Base-by-base conservation (phyloP, 805 yeast species). In the Saturnispora saitoi region DNA sequence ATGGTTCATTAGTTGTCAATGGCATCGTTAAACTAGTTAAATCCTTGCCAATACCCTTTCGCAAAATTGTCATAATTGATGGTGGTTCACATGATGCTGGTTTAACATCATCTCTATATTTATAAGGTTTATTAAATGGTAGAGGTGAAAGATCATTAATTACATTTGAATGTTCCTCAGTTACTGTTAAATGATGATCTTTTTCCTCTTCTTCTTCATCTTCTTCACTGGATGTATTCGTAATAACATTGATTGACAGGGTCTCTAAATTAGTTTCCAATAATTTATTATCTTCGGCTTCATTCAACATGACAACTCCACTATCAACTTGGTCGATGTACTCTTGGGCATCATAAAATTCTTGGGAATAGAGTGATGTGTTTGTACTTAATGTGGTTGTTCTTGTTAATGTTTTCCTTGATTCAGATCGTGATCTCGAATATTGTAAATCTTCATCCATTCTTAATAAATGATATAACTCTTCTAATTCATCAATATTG, bases 31-130 rank as follows among this genome's bases (percentile, higher is more conserved):
- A 76, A 1, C 88, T 73, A 0, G 89, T 74, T 49, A 93, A 63
- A 64, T 91, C 98, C 60, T 90, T 91, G 19, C 97, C 97, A 10
- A 91, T 93, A 56, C 88, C 89, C 63, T 90, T 90, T 50, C 96
- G 75, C 44, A 93, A 72, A 57, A 89, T 78, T 1, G 87, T 76
- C 48, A 91, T 69, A 32, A 91, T 65, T 53, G 93, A 83, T 10
- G 96, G 96, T 3, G 98, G 98, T 0, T 79, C 68, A 31, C 80
- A 73, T 0, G 68, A 70, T 47, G 86, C 75, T n/a, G 70, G 69
- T 3, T 72, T 73, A 14, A 90, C 71, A 50, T 78, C 84, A 26
- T 65, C 62, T 50, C 89, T 74, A 51, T 95, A 75, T 26, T 63
- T 56, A 4, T 83, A 69, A 0, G 65, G 61, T 0, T 61, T 59